Evolutionary conservation across 2,329 filamentous ascomycete species (phyloP), one percentile per base, ranked within the genome.

Genomic region (Chaetothyriales sp.): DNA sequence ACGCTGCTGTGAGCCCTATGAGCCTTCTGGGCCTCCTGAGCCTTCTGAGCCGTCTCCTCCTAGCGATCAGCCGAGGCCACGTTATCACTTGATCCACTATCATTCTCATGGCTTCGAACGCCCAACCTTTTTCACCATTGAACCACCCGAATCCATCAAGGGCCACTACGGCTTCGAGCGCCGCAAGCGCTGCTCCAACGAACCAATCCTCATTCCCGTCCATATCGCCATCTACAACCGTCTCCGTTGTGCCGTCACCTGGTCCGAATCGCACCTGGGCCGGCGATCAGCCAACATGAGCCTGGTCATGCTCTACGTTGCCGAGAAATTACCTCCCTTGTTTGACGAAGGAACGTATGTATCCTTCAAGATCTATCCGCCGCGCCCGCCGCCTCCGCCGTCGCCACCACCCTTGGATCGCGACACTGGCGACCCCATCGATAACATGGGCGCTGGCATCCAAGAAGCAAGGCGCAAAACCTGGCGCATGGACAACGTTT

Each of bases 211-310:
- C 9, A 50, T 54, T 44, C 57, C 57, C 25, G 50, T 55, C 15
- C 55, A 59, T 33, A 48, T 59, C 10, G 53, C 51, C 4, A 49
- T 57, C 28, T 40, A 57, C 43, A 56, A 47, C 37, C 37, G 51
- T 13, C 19, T 53, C 5, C 33, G 50, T 18, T 59, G 57, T 43
- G 57, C 55, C 5, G 56, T 59, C 20, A 43, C 57, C 8, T 59
- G 57, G 57, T 53, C 54, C 48, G 33, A 45, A 18, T 52, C 50
- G 4, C 29, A 54, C 15, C 43, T 29, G 7, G 13, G 48, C 18
- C 28, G 29, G n/a, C 56, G 54, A 10, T 51, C 55, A 13, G 18
- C 10, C 8, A 20, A 49, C 46, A 51, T 49, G 18, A 52, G 47
- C 10, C 29, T 57, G 10, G 49, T 57, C 13, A 20, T 47, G 18